Evolutionary conservation across 225 moss, liverwort and hornwort genomes (phyloP), one percentile per base, ranked within the genome.

Genomic region (Asterella californica): DNA sequence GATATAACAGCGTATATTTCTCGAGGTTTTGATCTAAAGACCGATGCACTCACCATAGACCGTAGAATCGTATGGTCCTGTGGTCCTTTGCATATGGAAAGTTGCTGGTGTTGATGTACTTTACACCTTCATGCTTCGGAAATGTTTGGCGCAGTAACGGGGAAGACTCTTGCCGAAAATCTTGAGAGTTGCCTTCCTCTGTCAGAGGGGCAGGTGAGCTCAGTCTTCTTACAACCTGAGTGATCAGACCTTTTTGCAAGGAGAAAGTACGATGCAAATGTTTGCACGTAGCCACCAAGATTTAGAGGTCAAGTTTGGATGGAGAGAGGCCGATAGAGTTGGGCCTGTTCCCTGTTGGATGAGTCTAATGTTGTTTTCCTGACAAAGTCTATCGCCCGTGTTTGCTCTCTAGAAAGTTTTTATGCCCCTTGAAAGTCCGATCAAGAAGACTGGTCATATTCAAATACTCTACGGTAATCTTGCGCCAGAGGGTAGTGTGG

Each of bases 381-480:
- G 55, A 62, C 61, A 63, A 77, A 8, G 46, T 64, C 27, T 5
- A 8, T 46, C 64, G 30, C 42, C 18, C 18, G 2, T 76, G 25
- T 54, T 24, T 79, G 10, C 12, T 30, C 15, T 82, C 54, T 81
- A 89, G 86, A 79, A 87, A 57, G 15, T 97, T 52, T 84, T 94
- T 80, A 64, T 84, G 70, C 80, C 94, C 0, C 0, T 97, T 15
- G 97, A 94, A 80, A 86, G 72, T 50, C 87, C 97, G 11, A 92
- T 97, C 2, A 94, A 97, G 79, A 81, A 86, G 49, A 94, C 94
- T 37, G 97, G 94, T 25, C 97, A 97, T 71, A 80, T 97, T 76
- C 97, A 94, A 59, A 94, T 94, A 42, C 79, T 97, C 10, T 97
- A 90, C 86, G 97, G 97, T 17, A 97, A 94, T 57, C 84, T 97